Evolutionary conservation across 257 asterid species (phyloP), one percentile per base, ranked within the genome.

Genomic region (Capsicum baccatum): DNA sequence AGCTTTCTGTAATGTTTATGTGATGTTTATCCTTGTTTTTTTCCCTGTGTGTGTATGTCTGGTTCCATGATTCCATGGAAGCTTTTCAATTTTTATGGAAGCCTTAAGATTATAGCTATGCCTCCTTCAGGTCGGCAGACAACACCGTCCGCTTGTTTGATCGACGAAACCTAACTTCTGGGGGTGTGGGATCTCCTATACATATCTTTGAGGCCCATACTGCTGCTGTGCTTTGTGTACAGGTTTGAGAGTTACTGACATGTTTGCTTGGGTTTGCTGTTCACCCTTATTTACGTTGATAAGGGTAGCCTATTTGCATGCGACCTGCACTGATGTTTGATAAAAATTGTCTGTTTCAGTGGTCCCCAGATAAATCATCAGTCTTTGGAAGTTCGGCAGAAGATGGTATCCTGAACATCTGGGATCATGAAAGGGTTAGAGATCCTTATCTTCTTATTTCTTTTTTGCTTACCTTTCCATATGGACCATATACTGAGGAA

Each of bases 381-480:
- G 92, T 96, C 67, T 94, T 96, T 83, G 99, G 99, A 84, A 96
- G 98, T 88, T 91, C 98, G 54, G 99, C 99, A 11, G 99, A 97
- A 87, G 98, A 97, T 90, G 99, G 99, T 70, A 84, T 97, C 86
- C 84, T 97, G 87, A 97, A 97, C 86, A 90, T 97, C 83, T 97
- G 99, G 99, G 95, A 97, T 89, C 92, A 90, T 83, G 93, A 80
- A 13, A 89, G 87, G 97, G 99, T 93, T 37, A 35, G 85, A 54
- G 79, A 64, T 66, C 48, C 33, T 54, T 78, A 52, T 55, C 50
- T 52, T 52, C 63, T 14, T 52, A 55, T 54, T 26, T 76, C 63
- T 52, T 52, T 73, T 42, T 13, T 50, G 6, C 19, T 50, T 19
- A 13, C 47, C 81, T 50, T 74, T 50, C n/a, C 62, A 21, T 50